These are phyloP conservation scores for Flaveria robusta DNA, from an alignment of 129 eudicot species.

Conservation along the genomic window DNA sequence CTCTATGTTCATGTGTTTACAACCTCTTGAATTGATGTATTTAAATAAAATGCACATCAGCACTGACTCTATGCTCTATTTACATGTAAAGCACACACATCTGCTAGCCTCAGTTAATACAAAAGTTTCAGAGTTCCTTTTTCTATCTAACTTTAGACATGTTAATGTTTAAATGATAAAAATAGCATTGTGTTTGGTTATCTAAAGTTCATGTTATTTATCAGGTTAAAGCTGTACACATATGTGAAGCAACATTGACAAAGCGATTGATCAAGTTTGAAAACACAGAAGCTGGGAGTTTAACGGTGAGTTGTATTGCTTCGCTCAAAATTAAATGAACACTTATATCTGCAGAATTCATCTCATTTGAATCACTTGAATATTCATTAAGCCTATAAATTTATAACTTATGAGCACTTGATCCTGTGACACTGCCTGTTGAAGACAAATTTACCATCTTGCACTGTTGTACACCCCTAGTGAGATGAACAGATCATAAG, in stretches of 20 bases:
- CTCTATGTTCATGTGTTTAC: background rate
- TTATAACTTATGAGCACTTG: constrained; percentile 7
- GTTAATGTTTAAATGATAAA: background rate
- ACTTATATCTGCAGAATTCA: constrained; percentile 3
- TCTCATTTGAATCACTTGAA: background rate
- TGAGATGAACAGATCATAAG: background rate
- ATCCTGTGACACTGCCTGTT: background rate
- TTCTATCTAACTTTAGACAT: background rate
- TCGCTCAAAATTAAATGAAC: background rate
- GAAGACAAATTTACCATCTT: background rate
- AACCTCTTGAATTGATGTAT: background rate
- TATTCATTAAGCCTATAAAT: background rate
- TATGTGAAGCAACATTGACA: constrained; percentile 75
- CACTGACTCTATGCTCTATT: background rate
- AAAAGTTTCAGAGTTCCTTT: background rate
- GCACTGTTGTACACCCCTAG: background rate
- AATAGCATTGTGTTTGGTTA: background rate
- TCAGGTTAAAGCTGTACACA: constrained; percentile 65
- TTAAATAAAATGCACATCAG: background rate
- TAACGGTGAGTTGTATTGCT: constrained; percentile 54
- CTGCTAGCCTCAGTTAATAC: background rate
- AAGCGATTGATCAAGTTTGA: constrained; percentile 79
- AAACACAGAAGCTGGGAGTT: constrained; percentile 61
- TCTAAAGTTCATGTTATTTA: background rate
- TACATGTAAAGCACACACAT: constrained; percentile 10